These are phyloP conservation scores for Parastagonospora avenae DNA, from an alignment of 2,329 filamentous ascomycete genomes.

Conservation along the genomic window DNA sequence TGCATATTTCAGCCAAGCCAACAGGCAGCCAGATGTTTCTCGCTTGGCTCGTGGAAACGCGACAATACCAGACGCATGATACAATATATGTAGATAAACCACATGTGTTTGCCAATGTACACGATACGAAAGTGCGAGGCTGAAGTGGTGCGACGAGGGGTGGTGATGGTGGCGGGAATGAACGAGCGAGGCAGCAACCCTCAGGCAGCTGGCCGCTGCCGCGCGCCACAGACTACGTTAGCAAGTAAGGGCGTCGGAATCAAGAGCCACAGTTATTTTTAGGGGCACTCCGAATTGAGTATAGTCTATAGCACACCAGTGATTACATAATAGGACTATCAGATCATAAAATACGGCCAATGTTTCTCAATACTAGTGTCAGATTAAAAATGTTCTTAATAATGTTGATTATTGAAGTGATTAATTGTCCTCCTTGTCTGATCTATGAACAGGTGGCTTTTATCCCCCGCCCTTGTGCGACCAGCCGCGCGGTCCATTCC, in stretches of 20 bases:
- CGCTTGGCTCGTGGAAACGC: neutral
- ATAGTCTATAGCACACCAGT: no score
- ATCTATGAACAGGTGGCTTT: no score
- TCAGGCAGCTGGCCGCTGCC: neutral
- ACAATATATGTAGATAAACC: neutral
- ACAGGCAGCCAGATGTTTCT: neutral
- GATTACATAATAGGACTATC: no score
- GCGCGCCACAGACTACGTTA: neutral
- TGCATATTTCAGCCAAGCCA: neutral
- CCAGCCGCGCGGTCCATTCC: no score
- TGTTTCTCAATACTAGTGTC: neutral
- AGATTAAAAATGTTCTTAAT: no score
- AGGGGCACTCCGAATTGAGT: neutral
- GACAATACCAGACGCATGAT: neutral
- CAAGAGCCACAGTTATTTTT: neutral
- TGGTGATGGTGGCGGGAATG: neutral
- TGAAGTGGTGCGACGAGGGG: neutral
- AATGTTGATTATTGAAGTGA: no score
- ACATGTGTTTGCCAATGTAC: neutral
- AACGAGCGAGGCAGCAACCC: neutral
- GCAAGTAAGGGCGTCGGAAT: neutral
- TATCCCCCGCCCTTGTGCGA: no score
- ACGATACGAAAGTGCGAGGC: neutral
- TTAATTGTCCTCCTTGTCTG: no score
- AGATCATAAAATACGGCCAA: constrained; percentile 1